Evolutionary conservation across 2,329 filamentous ascomycete species (phyloP).

Genomic region (Ceratocystis huliohia): DNA sequence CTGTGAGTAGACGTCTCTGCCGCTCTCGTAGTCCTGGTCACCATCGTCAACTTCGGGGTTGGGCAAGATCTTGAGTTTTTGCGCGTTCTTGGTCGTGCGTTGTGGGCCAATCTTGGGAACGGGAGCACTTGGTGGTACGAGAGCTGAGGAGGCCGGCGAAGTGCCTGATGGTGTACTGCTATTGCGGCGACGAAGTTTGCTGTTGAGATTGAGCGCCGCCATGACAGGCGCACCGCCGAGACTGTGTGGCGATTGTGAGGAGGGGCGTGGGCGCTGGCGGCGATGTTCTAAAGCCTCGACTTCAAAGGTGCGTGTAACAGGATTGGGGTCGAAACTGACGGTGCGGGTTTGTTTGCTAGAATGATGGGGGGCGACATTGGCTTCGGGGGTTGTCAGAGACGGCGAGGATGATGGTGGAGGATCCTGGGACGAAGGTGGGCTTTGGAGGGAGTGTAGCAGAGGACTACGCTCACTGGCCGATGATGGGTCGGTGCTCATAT

Average conservation of each 20-base stretch:
- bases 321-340: constrained; percentile 66
- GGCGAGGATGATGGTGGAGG: constrained; percentile 4
- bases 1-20: constrained; percentile 91
- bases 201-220: constrained; percentile 57
- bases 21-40: constrained; percentile 72
- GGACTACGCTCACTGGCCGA: constrained; percentile 17
- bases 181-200: constrained; percentile 73
- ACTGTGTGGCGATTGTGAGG: constrained; percentile 27
- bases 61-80: constrained; percentile 94
- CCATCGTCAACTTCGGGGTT: constrained; percentile 75
- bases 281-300: constrained; percentile 31
- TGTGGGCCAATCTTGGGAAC: constrained; percentile 77
- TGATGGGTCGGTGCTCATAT: constrained; percentile 16
- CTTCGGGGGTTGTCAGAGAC: neutral
- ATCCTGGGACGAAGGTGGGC: neutral
- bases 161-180: constrained; percentile 37
- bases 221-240: constrained; percentile 44
- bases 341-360: constrained; percentile 39
- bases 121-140: constrained; percentile 25
- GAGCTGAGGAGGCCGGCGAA: constrained; percentile 39
- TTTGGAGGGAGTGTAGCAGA: constrained; percentile 14
- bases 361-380: constrained; percentile 22
- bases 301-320: constrained; percentile 49
- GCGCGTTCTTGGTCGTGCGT: constrained; percentile 83
- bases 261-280: constrained; percentile 29